These are phyloP conservation scores for Cryptosporidium canis DNA, from an alignment of 169 alveolate genomes.

Conservation along the genomic window DNA sequence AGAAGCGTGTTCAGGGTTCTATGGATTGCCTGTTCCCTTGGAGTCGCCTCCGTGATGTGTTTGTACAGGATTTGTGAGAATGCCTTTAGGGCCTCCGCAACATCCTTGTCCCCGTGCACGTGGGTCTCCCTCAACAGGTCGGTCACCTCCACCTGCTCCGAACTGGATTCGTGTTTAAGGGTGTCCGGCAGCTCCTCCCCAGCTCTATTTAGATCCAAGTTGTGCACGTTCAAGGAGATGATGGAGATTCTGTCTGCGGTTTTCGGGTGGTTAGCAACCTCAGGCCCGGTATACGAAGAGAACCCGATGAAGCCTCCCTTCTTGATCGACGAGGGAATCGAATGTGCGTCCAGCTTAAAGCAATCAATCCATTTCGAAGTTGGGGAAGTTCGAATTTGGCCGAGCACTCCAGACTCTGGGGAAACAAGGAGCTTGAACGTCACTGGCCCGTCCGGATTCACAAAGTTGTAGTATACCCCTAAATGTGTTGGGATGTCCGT, in stretches of 20 bases:
- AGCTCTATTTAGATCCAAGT: slow-evolving; percentile 73
- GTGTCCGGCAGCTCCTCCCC: slow-evolving; percentile 74
- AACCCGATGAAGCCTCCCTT: slow-evolving; percentile 77
- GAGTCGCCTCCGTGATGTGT: slow-evolving; percentile 76
- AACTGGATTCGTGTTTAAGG: slow-evolving; percentile 27
- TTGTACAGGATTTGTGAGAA: slow-evolving; percentile 74
- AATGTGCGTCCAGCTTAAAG: slow-evolving; percentile 64
- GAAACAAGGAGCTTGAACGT: slow-evolving; percentile 75
- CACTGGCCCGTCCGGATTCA: slow-evolving; percentile 35
- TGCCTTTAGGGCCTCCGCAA: slow-evolving; percentile 74
- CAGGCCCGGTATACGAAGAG: slow-evolving; percentile 73
- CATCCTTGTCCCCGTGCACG: slow-evolving; percentile 72
- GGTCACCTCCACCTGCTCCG: slow-evolving; percentile 51
- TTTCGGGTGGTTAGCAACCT: neutral
- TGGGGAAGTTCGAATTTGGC: slow-evolving; percentile 74
- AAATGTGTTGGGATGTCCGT: slow-evolving; percentile 51
- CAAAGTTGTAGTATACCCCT: slow-evolving; percentile 61
- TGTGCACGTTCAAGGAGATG: slow-evolving; percentile 63
- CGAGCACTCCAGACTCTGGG: slow-evolving; percentile 74
- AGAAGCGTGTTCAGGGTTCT: slow-evolving; percentile 73
- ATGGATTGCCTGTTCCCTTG: slow-evolving; percentile 76
- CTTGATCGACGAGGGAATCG: slow-evolving; percentile 46
- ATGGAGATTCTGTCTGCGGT: slow-evolving; percentile 60
- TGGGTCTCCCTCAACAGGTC: slow-evolving; percentile 69
- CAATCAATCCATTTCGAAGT: slow-evolving; percentile 77